These are phyloP conservation scores for Mortierella sp. DNA, from an alignment of 371 early-diverging fungal species.

Conservation along the genomic window DNA sequence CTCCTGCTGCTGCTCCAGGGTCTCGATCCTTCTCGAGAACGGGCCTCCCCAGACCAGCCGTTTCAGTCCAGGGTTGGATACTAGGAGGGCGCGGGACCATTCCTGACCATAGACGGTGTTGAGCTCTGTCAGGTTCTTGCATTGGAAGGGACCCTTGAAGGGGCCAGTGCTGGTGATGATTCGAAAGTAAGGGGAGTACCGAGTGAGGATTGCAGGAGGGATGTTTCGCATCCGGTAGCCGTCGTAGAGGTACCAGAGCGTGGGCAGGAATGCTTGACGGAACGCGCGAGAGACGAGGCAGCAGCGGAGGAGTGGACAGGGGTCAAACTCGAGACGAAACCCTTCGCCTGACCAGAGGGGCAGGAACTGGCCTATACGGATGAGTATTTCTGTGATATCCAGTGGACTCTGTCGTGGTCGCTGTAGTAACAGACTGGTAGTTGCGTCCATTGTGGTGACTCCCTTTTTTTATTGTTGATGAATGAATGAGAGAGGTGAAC, in stretches of 20 bases:
- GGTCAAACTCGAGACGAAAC: slow-evolving; percentile 26
- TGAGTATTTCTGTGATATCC: slow-evolving; percentile 34
- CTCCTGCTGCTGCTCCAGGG: slow-evolving; percentile 43
- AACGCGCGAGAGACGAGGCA: slow-evolving; percentile 24
- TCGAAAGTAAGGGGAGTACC: slow-evolving; percentile 37
- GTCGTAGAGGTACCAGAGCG: slow-evolving; percentile 43
- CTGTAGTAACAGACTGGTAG: not conserved
- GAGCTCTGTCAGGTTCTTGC: slow-evolving; percentile 37
- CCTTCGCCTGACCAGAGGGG: slow-evolving; percentile 42
- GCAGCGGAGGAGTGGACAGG: slow-evolving; percentile 30
- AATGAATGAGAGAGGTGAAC: not conserved
- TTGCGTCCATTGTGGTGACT: slow-evolving; percentile 1
- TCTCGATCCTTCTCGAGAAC: slow-evolving; percentile 33
- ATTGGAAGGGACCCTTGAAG: slow-evolving; percentile 47
- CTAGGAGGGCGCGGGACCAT: slow-evolving; percentile 36
- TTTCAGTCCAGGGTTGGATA: slow-evolving; percentile 35
- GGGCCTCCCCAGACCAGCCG: slow-evolving; percentile 48
- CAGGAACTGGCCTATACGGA: slow-evolving; percentile 40
- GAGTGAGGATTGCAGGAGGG: slow-evolving; percentile 16
- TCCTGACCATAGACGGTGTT: slow-evolving; percentile 49
- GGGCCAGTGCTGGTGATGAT: slow-evolving; percentile 41
- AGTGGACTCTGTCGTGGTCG: slow-evolving; percentile 16
- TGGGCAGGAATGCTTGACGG: slow-evolving; percentile 24
- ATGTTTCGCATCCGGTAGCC: slow-evolving; percentile 41
- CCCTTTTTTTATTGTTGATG: not conserved